A percentile compares a stretch with the other conserved stretches of the same genome.
Evolutionary conservation across 2,329 filamentous ascomycete species (phyloP).

Genomic region (Colletotrichum trifolii): DNA sequence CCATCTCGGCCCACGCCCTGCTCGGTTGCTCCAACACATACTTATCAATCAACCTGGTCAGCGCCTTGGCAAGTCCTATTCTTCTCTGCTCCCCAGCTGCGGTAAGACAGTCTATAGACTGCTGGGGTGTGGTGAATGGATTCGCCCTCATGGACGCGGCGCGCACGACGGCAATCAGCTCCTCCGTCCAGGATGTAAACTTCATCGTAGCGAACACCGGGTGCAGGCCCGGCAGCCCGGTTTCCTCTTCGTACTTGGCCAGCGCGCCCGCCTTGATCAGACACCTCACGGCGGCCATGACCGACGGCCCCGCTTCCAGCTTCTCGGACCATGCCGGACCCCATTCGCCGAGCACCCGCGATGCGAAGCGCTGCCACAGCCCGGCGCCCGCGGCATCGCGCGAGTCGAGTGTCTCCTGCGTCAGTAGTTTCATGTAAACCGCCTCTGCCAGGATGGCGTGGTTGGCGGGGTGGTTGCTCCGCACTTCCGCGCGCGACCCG

Average conservation of each 20-base stretch:
- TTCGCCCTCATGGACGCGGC: no score
- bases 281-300: constrained; percentile 5
- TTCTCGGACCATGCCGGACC: neutral
- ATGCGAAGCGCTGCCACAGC: constrained; percentile 29
- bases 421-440: constrained; percentile 8
- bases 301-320: neutral
- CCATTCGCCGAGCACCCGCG: constrained; percentile 1
- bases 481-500: no score
- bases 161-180: no score
- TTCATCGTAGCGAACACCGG: neutral
- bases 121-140: no score
- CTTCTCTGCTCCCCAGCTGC: no score
- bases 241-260: constrained; percentile 15
- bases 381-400: constrained; percentile 1
- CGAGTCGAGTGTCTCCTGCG: neutral
- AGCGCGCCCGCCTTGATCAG: constrained; percentile 7
- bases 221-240: neutral
- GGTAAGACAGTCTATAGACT: no score
- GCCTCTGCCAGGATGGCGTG: neutral
- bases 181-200: neutral
- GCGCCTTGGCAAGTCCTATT: no score
- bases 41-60: no score
- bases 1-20: no score
- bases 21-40: no score
- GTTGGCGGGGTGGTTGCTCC: neutral